These are phyloP conservation scores for Apiotrichum veenhuisii DNA, from an alignment of 1,284 basidiomycete genomes.

Conservation along the genomic window DNA sequence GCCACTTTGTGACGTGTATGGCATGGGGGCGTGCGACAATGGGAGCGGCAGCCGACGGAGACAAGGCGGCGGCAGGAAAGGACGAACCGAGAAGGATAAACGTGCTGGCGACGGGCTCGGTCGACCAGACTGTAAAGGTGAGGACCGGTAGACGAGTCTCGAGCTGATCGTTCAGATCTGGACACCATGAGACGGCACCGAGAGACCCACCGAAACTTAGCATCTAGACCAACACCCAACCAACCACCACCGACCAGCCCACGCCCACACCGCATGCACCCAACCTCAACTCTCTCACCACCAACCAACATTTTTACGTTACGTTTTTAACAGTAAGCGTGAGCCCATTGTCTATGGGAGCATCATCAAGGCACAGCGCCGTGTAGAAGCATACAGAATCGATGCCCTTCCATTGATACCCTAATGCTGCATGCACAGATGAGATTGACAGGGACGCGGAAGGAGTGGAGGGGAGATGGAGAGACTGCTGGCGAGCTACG, in stretches of 20 bases:
- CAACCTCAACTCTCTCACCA: background rate
- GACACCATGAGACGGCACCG: conserved; percentile 2
- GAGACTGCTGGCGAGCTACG: no score
- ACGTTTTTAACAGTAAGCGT: no score
- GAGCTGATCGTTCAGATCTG: conserved; percentile 2
- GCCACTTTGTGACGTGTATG: conserved; percentile 77
- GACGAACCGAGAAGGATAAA: conserved; percentile 63
- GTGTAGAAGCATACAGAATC: conserved; percentile 7
- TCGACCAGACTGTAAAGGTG: conserved; percentile 62
- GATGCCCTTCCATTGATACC: conserved; percentile 7
- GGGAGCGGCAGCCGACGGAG: conserved; percentile 28
- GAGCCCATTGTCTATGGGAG: no score
- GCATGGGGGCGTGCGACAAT: conserved; percentile 68
- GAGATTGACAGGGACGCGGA: no score
- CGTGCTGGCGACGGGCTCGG: conserved; percentile 74
- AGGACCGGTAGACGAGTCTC: conserved; percentile 6
- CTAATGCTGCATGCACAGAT: conserved; percentile 8
- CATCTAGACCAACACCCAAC: background rate
- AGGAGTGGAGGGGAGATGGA: no score
- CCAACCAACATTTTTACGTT: background rate
- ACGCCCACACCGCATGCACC: background rate
- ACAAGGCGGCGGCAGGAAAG: conserved; percentile 27
- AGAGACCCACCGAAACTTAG: no score
- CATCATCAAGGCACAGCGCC: background rate
- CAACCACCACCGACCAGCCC: background rate